Percentiles rank a stretch among this genome's conserved stretches.
Evolutionary conservation across 2,329 filamentous ascomycete genomes (phyloP).

Genomic region (Nothophoma quercina): DNA sequence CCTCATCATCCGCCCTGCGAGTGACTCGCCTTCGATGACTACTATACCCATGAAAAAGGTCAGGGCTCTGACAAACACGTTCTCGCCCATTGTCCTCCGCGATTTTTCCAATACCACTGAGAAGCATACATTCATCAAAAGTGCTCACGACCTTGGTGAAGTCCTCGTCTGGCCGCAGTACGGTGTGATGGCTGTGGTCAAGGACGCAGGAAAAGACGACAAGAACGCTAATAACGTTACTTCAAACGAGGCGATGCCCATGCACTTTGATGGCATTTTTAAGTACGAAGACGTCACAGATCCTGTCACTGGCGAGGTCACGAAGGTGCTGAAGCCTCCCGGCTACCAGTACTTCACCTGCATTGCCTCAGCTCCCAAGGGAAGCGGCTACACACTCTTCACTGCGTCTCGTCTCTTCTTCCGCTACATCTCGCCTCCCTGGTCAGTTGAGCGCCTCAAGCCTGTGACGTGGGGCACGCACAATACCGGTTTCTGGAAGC

Average conservation of each 20-base stretch:
- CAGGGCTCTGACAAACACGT: constrained; percentile 56
- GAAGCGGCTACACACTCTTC: constrained; percentile 64
- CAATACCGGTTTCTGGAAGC: constrained; percentile 38
- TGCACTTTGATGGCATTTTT: constrained; percentile 65
- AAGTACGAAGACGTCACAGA: constrained; percentile 55
- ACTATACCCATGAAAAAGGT: constrained; percentile 57
- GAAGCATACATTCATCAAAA: constrained; percentile 56
- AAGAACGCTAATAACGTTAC: constrained; percentile 61
- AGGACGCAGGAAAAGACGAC: constrained; percentile 61
- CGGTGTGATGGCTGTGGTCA: constrained; percentile 67
- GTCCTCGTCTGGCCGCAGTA: constrained; percentile 61
- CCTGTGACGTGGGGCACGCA: constrained; percentile 43
- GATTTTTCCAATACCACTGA: constrained; percentile 59
- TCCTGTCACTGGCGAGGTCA: constrained; percentile 52
- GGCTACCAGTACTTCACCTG: constrained; percentile 64
- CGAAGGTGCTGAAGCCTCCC: constrained; percentile 37
- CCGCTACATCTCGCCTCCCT: constrained; percentile 53
- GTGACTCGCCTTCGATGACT: constrained; percentile 47
- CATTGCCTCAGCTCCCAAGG: constrained; percentile 56
- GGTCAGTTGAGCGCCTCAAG: constrained; percentile 49
- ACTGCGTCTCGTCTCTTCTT: constrained; percentile 61
- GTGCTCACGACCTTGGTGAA: constrained; percentile 57
- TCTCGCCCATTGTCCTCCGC: constrained; percentile 63
- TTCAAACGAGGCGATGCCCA: constrained; percentile 61
- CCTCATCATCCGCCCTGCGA: constrained; percentile 23